Base-by-base conservation (phyloP, 805 yeast species). In the Wickerhamomyces mucosus region DNA sequence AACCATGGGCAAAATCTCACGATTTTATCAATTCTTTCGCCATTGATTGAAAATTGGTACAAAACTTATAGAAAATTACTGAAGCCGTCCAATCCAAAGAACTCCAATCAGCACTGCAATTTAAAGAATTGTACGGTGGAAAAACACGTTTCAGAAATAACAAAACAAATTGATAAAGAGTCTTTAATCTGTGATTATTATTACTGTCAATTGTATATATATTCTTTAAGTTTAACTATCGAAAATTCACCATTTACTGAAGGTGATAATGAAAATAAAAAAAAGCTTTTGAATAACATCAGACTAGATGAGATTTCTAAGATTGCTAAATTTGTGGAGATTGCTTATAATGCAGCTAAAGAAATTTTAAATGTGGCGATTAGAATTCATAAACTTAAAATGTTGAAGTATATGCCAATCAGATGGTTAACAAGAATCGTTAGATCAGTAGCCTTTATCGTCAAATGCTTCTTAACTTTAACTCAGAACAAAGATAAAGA, bases 401-500 rank as follows among this genome's bases (percentile, higher is more conserved):
- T 78, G 63, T 58, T 85, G 33, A 64, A 75, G 35, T 79, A 67
- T 48, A 84, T 86, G 77, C 96, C 97, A 1, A 86, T 85, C n/a
- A 63, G 95, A 40, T 86, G 96, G 95, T 76, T 81, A 6, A 79
- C 83, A 0, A 65, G 95, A 32, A 75, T 85, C 18, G 86, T 88
- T 15, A 73, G 89, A 44, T 83, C 96, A 0, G 85, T 85, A 10
- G 92, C 95, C 3, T 88, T 86, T 51, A 69, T 89, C 32, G 92
- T 89, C 11, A 89, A 88, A 55, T 82, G 94, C 48, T 75, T 83
- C 47, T 51, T 79, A 40, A 78, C 84, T 0, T 59, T 80, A 18
- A 72, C 81, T 0, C 48, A 53, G 19, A 38, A 39, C 15, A 21
- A 35, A 16, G 33, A 39, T 7, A 41, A 42, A 38, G 48, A 44